A percentile compares a stretch with the other conserved stretches of the same genome.
These are phyloP conservation scores for Choanephora cucurbitarum DNA, from an alignment of 371 early-diverging fungal species.

Conservation along the genomic window DNA sequence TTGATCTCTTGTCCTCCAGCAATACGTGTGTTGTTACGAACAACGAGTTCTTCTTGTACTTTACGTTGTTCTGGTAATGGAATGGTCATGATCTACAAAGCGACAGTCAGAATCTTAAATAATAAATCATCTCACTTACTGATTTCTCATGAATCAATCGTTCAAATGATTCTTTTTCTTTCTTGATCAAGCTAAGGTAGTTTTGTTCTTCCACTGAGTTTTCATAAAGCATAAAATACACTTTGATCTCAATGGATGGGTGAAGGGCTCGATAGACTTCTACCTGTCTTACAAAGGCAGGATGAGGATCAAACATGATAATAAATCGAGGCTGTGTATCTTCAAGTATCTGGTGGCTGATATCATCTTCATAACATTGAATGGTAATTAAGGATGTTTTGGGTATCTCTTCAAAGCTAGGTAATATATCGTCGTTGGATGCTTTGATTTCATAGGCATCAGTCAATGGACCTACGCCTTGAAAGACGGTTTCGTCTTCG, in stretches of 20 bases:
- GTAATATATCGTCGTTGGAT: conserved; percentile 30
- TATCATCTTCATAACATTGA: conserved; percentile 63
- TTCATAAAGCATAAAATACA: conserved; percentile 92
- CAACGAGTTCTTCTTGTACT: conserved; percentile 48
- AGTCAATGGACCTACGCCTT: background rate
- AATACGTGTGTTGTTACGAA: conserved; percentile 55
- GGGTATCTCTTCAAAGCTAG: conserved; percentile 38
- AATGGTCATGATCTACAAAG: conserved; percentile 65
- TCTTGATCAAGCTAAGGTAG: conserved; percentile 81
- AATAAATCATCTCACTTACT: no score
- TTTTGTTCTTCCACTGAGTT: conserved; percentile 96
- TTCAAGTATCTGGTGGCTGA: conserved; percentile 59
- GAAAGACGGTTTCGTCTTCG: conserved; percentile 6
- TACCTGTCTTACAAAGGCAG: conserved; percentile 83
- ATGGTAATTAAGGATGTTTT: conserved; percentile 51
- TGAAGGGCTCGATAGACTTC: conserved; percentile 80
- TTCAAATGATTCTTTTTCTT: conserved; percentile 95
- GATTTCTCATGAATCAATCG: conserved; percentile 89
- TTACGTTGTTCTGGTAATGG: conserved; percentile 59
- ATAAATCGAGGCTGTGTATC: conserved; percentile 78
- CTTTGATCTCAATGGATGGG: conserved; percentile 61
- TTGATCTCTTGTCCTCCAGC: conserved; percentile 56
- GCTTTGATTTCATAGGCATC: background rate
- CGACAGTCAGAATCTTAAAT: no score
- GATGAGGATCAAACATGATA: conserved; percentile 89